A percentile compares a stretch with the other conserved stretches of the same genome.
These are phyloP conservation scores for Salvia hispanica DNA, from an alignment of 257 asterid species.

Conservation along the genomic window DNA sequence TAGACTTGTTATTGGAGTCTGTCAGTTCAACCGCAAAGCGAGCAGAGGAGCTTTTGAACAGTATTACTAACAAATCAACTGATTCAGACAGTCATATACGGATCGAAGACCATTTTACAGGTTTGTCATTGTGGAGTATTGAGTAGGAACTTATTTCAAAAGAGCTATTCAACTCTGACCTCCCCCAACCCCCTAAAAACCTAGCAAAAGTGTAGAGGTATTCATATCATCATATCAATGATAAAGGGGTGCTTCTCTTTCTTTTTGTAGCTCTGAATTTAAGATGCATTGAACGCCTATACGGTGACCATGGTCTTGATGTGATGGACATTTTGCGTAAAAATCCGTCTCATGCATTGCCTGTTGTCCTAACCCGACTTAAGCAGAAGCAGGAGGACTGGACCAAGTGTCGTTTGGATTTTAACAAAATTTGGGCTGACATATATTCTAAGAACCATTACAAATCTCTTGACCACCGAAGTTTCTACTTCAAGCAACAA, in stretches of 20 bases:
- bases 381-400: slow-evolving; percentile 97
- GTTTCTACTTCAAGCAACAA: slow-evolving; percentile 74
- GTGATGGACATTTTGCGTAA: slow-evolving; percentile 85
- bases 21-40: slow-evolving; percentile 76
- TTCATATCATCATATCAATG: not conserved
- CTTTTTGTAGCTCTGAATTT: slow-evolving; percentile 58
- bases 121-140: slow-evolving; percentile 43
- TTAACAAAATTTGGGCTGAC: slow-evolving; percentile 70
- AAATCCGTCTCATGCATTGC: slow-evolving; percentile 71
- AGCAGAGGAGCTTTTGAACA: slow-evolving; percentile 71
- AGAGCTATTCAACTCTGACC: slow-evolving; percentile 7
- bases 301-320: slow-evolving; percentile 96
- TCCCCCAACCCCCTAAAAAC: not conserved
- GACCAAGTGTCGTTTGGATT: slow-evolving; percentile 65
- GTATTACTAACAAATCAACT: slow-evolving; percentile 55
- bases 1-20: slow-evolving; percentile 88
- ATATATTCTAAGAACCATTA: slow-evolving; percentile 67
- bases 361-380: slow-evolving; percentile 77
- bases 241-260: slow-evolving; percentile 23
- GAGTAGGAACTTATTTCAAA: not conserved
- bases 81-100: slow-evolving; percentile 54
- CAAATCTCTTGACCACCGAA: slow-evolving; percentile 70
- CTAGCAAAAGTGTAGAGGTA: not conserved
- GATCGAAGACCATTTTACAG: slow-evolving; percentile 81
- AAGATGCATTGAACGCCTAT: slow-evolving; percentile 90